Base-by-base conservation (phyloP, 1,284 basidiomycete genomes). In the Trichosporon coremiiforme region DNA sequence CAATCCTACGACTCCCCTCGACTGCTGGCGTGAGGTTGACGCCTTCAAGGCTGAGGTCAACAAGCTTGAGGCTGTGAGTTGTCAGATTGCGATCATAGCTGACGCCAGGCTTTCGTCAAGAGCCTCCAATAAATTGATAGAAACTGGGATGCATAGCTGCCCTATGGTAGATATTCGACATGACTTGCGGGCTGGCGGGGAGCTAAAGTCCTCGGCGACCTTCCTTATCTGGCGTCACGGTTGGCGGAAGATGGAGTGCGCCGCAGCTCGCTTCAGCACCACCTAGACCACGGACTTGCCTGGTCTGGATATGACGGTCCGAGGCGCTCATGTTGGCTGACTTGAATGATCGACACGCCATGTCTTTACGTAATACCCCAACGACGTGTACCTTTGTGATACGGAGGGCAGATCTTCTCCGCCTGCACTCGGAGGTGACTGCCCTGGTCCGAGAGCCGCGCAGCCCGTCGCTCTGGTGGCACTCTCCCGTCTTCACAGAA, bases 11-110 rank as follows among this genome's bases (percentile, higher is more conserved):
- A 75, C 74, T 70, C 81, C 83, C 25, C 77, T 85, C 53, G 83
- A 85, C 71, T 85, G 84, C 79, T 84, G 83, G 82, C 79, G 76
- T 63, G 77, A 84, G 73, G 82, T 84, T 50, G 83, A 84, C 71
- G 70, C 76, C 12, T 85, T 85, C 79, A 84, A 84, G 73, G 66
- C 71, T 6, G 80, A 80, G 71, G 84, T 84, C 22, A 66, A 74
- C 53, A 84, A 84, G 76, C 76, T 85, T 36, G 84, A 85, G 74
- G 77, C 80, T 76, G 82, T 82, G 53, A 76, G 80, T 64, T 13
- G 2, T 13, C 17, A 20, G 68, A 47, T 3, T 0, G 4, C n/a
- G 15, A 13, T 4, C n/a, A n/a, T n/a, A n/a, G n/a, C 67, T 57
- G 12, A 47, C 57, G 36, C 17, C 65, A 79, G 77, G 78, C 78